A percentile compares a stretch with the other conserved stretches of the same genome.
phyloP scores from a whole-genome alignment of 768 basidiomycete genomes.

The Russula sp. region DNA sequence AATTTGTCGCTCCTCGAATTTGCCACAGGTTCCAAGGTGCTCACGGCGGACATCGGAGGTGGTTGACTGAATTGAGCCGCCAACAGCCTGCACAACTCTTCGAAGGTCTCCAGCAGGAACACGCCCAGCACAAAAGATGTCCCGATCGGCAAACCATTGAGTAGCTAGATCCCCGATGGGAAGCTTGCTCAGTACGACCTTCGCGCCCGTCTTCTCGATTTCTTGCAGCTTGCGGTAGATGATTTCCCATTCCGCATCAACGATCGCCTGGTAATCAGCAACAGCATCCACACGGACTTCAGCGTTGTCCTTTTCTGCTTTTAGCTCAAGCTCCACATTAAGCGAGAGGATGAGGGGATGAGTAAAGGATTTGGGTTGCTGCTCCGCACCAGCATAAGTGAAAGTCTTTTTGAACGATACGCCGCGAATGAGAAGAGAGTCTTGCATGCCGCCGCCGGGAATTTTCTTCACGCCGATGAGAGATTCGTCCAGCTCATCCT shows the following conservation, averaged over 20 bases:
- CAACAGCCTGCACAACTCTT: conserved; percentile 92
- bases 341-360: conserved; percentile 87
- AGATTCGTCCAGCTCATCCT: conserved; percentile 88
- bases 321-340: conserved; percentile 97
- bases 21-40: conserved; percentile 89
- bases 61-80: conserved; percentile 91
- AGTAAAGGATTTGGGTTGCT: conserved; percentile 90
- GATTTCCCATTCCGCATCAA: conserved; percentile 99
- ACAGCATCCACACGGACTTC: conserved; percentile 97
- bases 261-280: conserved; percentile 97
- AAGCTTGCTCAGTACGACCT: conserved; percentile 94
- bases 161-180: conserved; percentile 98
- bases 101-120: conserved; percentile 86
- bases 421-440: conserved; percentile 80
- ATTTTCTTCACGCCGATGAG: conserved; percentile 98
- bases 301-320: conserved; percentile 99
- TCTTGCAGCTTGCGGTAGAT: conserved; percentile 96
- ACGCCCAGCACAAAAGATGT: conserved; percentile 98
- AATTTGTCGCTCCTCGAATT: conserved; percentile 91
- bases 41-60: conserved; percentile 86
- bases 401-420: conserved; percentile 99
- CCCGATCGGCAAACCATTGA: conserved; percentile 98
- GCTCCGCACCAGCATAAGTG: conserved; percentile 97
- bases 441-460: conserved; percentile 95
- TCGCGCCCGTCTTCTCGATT: conserved; percentile 93